Percentiles rank a stretch among this genome's conserved stretches.
Conservation (phyloP, 768 basidiomycete genomes). For the Tubosaeta sp. region DNA sequence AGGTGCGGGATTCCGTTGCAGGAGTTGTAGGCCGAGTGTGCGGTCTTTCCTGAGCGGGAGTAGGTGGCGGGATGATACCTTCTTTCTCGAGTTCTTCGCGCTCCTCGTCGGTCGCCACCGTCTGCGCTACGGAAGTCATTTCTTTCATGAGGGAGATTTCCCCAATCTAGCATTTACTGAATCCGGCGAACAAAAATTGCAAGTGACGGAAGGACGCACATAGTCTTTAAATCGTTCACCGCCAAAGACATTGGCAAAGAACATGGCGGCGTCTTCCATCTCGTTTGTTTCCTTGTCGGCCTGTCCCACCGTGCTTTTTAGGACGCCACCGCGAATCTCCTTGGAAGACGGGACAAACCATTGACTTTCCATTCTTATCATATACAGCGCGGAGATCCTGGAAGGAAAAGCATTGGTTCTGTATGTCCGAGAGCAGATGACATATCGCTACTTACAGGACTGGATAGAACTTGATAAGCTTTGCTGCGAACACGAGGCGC, state of each 20-base stretch:
- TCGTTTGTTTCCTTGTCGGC: conserved; percentile 75
- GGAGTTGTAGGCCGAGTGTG: conserved; percentile 19
- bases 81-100: conserved; percentile 81
- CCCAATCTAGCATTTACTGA: conserved; percentile 63
- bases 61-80: conserved; percentile 36
- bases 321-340: conserved; percentile 4
- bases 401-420: conserved; percentile 7
- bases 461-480: conserved; percentile 91
- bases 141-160: conserved; percentile 96
- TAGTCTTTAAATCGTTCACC: conserved; percentile 90
- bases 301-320: conserved; percentile 30
- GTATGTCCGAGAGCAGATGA: conserved; percentile 6
- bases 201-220: conserved; percentile 44
- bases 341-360: conserved; percentile 44
- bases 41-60: conserved; percentile 11
- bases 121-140: conserved; percentile 79
- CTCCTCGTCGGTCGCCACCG: conserved; percentile 91
- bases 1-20: conserved; percentile 3
- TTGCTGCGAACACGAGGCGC: conserved; percentile 49
- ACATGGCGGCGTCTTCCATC: conserved; percentile 90
- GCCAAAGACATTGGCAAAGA: conserved; percentile 95
- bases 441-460: conserved; percentile 52
- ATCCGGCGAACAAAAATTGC: neutral
- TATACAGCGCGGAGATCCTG: conserved; percentile 85
- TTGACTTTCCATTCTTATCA: conserved; percentile 91